Evolutionary conservation across 1,284 basidiomycete genomes (phyloP).

Genomic region (Rhodotorula sp.): DNA sequence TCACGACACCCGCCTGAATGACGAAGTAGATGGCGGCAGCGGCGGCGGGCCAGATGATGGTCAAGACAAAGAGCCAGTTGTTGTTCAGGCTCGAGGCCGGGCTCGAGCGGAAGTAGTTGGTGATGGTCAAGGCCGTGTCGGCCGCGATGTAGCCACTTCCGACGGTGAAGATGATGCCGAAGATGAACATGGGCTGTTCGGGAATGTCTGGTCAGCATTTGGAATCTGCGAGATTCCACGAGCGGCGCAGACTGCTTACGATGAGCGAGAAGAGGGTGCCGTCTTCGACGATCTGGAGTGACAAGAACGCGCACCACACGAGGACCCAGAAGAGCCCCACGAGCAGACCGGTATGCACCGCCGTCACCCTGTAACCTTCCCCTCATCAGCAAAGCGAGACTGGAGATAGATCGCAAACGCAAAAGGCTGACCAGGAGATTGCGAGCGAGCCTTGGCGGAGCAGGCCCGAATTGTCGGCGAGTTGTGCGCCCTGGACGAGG

Average conservation of each 20-base stretch:
- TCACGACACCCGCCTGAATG: conserved; percentile 39
- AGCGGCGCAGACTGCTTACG: conserved; percentile 8
- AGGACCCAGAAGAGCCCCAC: conserved; percentile 40
- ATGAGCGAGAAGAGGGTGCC: conserved; percentile 40
- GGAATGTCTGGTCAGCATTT: neutral
- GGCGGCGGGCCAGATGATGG: conserved; percentile 42
- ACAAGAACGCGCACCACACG: conserved; percentile 43
- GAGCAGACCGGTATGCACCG: conserved; percentile 37
- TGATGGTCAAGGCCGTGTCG: conserved; percentile 45
- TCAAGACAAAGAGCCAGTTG: conserved; percentile 44
- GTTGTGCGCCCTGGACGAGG: conserved; percentile 40
- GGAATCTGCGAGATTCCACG: too few species aligned
- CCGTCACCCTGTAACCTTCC: conserved; percentile 25
- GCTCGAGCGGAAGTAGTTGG: conserved; percentile 42
- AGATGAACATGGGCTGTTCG: conserved; percentile 26
- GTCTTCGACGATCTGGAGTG: conserved; percentile 45
- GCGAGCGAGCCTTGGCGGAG: conserved; percentile 33
- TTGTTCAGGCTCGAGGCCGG: conserved; percentile 38
- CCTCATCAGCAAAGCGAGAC: neutral
- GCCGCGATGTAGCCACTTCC: conserved; percentile 43
- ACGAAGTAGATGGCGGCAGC: conserved; percentile 40
- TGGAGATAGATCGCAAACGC: neutral
- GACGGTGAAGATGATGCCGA: conserved; percentile 36
- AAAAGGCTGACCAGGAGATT: conserved; percentile 31
- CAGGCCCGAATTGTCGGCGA: conserved; percentile 42